Conservation (phyloP, 1,139 yeast species). For the Lodderomyces pseudojiufengensis region DNA sequence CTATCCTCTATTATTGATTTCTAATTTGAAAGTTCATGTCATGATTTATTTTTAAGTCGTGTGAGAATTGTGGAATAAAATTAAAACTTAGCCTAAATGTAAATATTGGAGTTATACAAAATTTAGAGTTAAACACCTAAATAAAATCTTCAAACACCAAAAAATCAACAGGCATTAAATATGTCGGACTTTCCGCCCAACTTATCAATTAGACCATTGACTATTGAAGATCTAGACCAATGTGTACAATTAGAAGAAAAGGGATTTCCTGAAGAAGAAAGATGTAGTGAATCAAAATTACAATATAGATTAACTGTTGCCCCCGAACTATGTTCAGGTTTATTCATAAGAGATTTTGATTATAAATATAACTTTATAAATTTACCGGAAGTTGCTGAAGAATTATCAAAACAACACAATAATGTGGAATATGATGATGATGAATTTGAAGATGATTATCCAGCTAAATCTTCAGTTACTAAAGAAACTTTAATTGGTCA, state of each 20-base stretch:
- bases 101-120: too few relatives aligned
- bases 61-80: too few relatives aligned
- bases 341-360: slow-evolving; percentile 69
- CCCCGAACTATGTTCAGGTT: slow-evolving; percentile 88
- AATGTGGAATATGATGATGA: slow-evolving; percentile 25
- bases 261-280: slow-evolving; percentile 65
- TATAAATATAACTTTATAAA: slow-evolving; percentile 42
- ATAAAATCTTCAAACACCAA: too few relatives aligned
- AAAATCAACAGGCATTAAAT: neutral
- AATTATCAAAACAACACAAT: slow-evolving; percentile 25
- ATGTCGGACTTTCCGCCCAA: slow-evolving; percentile 50
- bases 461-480: slow-evolving; percentile 48
- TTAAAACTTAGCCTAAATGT: too few relatives aligned
- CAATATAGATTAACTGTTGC: slow-evolving; percentile 71
- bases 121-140: too few relatives aligned
- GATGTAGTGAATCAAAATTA: slow-evolving; percentile 62
- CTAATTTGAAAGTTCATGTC: too few relatives aligned
- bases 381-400: slow-evolving; percentile 41
- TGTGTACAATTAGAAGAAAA: slow-evolving; percentile 58
- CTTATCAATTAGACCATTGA: slow-evolving; percentile 79
- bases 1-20: too few relatives aligned
- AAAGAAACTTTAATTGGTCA: slow-evolving; percentile 79
- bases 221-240: slow-evolving; percentile 62
- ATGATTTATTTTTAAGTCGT: too few relatives aligned
- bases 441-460: slow-evolving; percentile 38